phyloP scores from a whole-genome alignment of 768 basidiomycete species.

The Kondoa malvinella region DNA sequence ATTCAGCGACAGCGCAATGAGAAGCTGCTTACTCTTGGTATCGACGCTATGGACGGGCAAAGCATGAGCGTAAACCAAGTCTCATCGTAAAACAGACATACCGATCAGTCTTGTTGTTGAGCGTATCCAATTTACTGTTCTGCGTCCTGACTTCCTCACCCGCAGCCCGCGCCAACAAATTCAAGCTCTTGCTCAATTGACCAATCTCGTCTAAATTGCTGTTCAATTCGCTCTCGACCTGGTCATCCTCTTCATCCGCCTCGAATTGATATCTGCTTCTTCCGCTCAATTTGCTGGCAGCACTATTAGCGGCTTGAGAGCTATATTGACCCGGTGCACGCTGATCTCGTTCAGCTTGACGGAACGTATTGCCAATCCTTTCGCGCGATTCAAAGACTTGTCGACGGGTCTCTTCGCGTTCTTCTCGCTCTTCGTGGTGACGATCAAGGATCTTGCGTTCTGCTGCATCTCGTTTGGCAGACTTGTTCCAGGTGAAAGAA shows the following conservation, averaged over 20 bases:
- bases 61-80: no score
- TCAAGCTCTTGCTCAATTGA: constrained; percentile 42
- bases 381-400: constrained; percentile 76
- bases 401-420: constrained; percentile 66
- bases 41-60: no score
- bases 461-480: constrained; percentile 67
- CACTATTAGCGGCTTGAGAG: constrained; percentile 27
- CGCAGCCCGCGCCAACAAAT: constrained; percentile 27
- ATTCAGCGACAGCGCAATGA: no score
- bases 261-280: constrained; percentile 82
- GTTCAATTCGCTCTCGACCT: constrained; percentile 85
- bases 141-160: constrained; percentile 49
- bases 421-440: constrained; percentile 67
- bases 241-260: constrained; percentile 72
- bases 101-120: constrained; percentile 44
- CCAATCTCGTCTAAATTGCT: constrained; percentile 74
- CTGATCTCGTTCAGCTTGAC: constrained; percentile 39
- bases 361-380: constrained; percentile 56
- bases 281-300: constrained; percentile 41
- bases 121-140: constrained; percentile 60
- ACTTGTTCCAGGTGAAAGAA: constrained; percentile 72
- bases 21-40: not conserved
- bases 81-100: not conserved
- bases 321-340: not conserved
- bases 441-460: constrained; percentile 68